A percentile compares a stretch with the other conserved stretches of the same genome.
phyloP scores from a whole-genome alignment of 2,329 filamentous ascomycete genomes.

The Hyphodiscus sp. region DNA sequence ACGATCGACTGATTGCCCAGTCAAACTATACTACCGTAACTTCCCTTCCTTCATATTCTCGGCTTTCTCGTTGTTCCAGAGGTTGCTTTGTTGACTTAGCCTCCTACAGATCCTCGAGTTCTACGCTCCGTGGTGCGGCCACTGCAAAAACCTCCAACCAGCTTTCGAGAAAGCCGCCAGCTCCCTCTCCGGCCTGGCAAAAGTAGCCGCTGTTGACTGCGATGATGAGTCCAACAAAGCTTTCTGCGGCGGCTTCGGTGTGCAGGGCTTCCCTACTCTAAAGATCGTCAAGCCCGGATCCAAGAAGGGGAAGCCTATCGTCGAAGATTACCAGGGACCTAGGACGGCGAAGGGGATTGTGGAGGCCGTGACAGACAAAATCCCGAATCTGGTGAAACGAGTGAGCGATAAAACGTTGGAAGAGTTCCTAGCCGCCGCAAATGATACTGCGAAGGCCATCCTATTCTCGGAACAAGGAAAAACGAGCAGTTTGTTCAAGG shows the following conservation, averaged over 20 bases:
- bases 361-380: slow-evolving; percentile 76
- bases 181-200: slow-evolving; percentile 83
- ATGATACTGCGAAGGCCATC: slow-evolving; percentile 73
- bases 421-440: slow-evolving; percentile 61
- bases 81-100: slow-evolving; percentile 12
- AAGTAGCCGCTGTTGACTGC: slow-evolving; percentile 91
- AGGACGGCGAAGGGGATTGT: slow-evolving; percentile 82
- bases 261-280: slow-evolving; percentile 91
- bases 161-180: slow-evolving; percentile 92
- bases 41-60: slow-evolving; percentile 2
- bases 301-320: slow-evolving; percentile 69
- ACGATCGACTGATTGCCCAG: slow-evolving; percentile 74
- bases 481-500: slow-evolving; percentile 74
- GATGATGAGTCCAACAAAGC: slow-evolving; percentile 90
- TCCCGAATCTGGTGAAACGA: slow-evolving; percentile 84
- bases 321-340: slow-evolving; percentile 86
- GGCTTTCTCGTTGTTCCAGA: slow-evolving; percentile 6
- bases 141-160: slow-evolving; percentile 93
- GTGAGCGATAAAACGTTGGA: slow-evolving; percentile 75
- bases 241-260: slow-evolving; percentile 76
- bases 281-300: slow-evolving; percentile 87
- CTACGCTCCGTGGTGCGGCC: slow-evolving; percentile 96
- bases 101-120: slow-evolving; percentile 63
- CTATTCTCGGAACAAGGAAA: slow-evolving; percentile 92
- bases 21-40: slow-evolving; percentile 89